Evolutionary conservation across 139 green algal genomes (phyloP).

Genomic region (Closterium sp.): DNA sequence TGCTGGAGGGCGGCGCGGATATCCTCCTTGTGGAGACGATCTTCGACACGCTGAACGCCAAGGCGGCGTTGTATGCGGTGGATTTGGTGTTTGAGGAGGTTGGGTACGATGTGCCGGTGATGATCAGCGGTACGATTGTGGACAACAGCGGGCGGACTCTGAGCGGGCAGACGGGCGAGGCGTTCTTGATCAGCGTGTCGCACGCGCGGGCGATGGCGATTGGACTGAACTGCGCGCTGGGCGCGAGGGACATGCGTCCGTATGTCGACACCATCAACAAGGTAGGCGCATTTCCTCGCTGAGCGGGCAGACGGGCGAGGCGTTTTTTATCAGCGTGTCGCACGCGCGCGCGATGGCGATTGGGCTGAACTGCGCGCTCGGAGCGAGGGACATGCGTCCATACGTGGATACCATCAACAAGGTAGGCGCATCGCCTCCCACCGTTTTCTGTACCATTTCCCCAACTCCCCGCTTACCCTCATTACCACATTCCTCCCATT

Average conservation of each 20-base stretch:
- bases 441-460: background rate
- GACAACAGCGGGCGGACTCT: slow-evolving; percentile 93
- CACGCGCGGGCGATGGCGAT: slow-evolving; percentile 91
- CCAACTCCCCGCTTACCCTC: background rate
- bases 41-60: slow-evolving; percentile 98
- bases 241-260: slow-evolving; percentile 88
- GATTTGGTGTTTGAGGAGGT: slow-evolving; percentile 86
- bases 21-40: slow-evolving; percentile 98
- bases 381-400: slow-evolving; percentile 88
- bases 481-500: background rate
- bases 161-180: slow-evolving; percentile 96
- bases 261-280: slow-evolving; percentile 89
- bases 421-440: background rate
- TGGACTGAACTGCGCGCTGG: slow-evolving; percentile 96
- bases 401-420: slow-evolving; percentile 80
- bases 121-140: slow-evolving; percentile 94
- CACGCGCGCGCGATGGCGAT: slow-evolving; percentile 90
- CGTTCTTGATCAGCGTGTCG: slow-evolving; percentile 93
- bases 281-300: slow-evolving; percentile 58
- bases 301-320: slow-evolving; percentile 96
- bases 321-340: slow-evolving; percentile 92
- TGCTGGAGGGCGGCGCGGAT: slow-evolving; percentile 90
- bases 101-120: slow-evolving; percentile 82
- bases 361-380: slow-evolving; percentile 95
- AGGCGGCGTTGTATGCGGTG: slow-evolving; percentile 91